A percentile compares a stretch with the other conserved stretches of the same genome.
Evolutionary conservation across 305 asterid genomes (phyloP).

Genomic region (Coffea humblotiana): DNA sequence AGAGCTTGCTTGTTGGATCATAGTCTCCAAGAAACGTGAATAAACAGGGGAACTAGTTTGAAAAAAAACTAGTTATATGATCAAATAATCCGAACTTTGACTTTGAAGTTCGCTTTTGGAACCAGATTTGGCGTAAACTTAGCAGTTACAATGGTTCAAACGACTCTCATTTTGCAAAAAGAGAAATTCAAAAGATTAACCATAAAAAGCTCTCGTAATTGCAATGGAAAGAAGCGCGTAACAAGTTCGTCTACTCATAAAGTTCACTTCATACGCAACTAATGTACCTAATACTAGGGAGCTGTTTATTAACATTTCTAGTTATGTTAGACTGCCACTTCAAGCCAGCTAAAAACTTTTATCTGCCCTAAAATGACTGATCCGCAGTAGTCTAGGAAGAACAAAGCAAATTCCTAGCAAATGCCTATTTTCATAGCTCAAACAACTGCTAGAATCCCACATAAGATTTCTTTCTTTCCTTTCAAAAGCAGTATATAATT

Average conservation of each 20-base stretch:
- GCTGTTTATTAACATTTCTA: neutral
- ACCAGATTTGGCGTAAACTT: neutral
- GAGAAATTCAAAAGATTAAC: neutral
- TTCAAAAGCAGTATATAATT: neutral
- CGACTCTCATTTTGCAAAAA: neutral
- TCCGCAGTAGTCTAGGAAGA: neutral
- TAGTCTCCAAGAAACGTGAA: neutral
- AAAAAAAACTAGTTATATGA: neutral
- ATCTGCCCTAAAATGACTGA: neutral
- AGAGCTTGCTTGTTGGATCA: neutral
- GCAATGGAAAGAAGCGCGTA: constrained; percentile 1
- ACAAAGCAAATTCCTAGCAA: neutral
- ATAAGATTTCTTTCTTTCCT: neutral
- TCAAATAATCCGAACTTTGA: neutral
- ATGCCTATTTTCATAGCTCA: neutral
- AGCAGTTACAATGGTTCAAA: neutral
- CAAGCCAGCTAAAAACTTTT: neutral
- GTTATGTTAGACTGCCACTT: neutral
- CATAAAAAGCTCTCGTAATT: neutral
- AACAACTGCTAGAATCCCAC: neutral
- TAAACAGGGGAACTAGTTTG: neutral
- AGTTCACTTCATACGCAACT: neutral
- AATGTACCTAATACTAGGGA: neutral
- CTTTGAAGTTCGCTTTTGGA: neutral
- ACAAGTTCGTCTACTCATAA: neutral